These are phyloP conservation scores for Escovopsis sp. DNA, from an alignment of 2,329 filamentous ascomycete genomes.

Conservation along the genomic window DNA sequence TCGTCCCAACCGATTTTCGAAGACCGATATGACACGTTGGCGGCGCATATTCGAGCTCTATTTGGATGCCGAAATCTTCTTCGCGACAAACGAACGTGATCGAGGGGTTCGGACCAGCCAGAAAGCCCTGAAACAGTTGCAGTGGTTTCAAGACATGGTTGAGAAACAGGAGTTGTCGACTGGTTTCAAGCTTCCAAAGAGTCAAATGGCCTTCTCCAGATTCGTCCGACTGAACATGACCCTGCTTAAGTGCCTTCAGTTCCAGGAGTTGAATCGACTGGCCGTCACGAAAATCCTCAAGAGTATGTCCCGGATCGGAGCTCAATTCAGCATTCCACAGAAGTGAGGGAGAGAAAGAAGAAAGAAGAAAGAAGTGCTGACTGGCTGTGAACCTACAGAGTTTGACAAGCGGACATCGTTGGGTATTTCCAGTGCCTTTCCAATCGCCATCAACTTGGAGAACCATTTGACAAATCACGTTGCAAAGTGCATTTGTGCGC, in stretches of 20 bases:
- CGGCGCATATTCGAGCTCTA: constrained; percentile 72
- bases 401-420: constrained; percentile 78
- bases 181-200: constrained; percentile 52
- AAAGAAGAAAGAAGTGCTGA: no score
- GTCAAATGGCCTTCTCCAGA: constrained; percentile 45
- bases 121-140: constrained; percentile 51
- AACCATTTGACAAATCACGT: constrained; percentile 51
- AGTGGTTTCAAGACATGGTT: constrained; percentile 59
- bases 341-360: no score
- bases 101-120: constrained; percentile 52
- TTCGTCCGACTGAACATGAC: constrained; percentile 62
- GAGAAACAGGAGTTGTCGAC: constrained; percentile 41
- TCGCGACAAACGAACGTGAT: constrained; percentile 59
- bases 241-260: constrained; percentile 67
- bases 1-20: constrained; percentile 45
- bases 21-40: constrained; percentile 60
- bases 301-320: constrained; percentile 32
- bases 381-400: constrained; percentile 34
- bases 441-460: constrained; percentile 40
- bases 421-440: constrained; percentile 49
- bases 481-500: constrained; percentile 60
- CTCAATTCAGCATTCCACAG: no score
- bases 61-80: constrained; percentile 66
- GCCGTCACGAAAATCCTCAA: constrained; percentile 77
- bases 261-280: constrained; percentile 68